Base-by-base conservation (phyloP, 2,329 filamentous ascomycete species). In the Pseudomassariella vexata region DNA sequence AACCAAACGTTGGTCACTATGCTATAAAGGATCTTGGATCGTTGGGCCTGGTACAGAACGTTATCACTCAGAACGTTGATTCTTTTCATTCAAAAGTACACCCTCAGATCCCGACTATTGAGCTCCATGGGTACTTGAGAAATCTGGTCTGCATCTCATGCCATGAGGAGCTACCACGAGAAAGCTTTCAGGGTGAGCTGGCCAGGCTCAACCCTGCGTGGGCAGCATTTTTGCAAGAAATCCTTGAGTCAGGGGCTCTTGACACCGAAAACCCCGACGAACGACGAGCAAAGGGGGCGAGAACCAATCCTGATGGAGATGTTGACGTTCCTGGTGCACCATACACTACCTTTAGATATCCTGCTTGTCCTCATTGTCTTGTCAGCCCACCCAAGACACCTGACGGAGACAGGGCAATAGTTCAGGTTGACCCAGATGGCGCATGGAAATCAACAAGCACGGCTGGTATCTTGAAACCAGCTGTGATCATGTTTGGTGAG, bases 11-110 rank as follows among this genome's bases (percentile, higher is more conserved):
- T 3, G 80, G 79, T 2, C 92, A 98, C 61, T 70, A 75, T 53
- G 87, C 89, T 3, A 74, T 96, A 35, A 70, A 75, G 32, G 71
- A 82, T 41, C 65, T 96, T 21, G 84, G 77, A 3, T 59, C 71
- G 5, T 63, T 92, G 44, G 89, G 88, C 3, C 60, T 88, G 30
- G 66, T 95, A 24, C 74, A 72, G 36, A 76, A 67, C 32, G 85
- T 95, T 37, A 79, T 98, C 45, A 96, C 92, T 24, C 92, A 98
- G 56, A 96, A 96, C 53, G 92, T 98, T 31, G 92, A 98, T 61
- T 95, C 88, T 3, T 94, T 98, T 55, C 92, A 98, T 58, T 68
- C 73, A 3, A 63, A 63, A 37, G 83, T 87, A 1, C 89, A 95
- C 56, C 85, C 88, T 0, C 53, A 67, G 8, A 60, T 89, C 25